Evolutionary conservation across 352 stramenopile species (phyloP).

Genomic region (Phytophthora syringae): DNA sequence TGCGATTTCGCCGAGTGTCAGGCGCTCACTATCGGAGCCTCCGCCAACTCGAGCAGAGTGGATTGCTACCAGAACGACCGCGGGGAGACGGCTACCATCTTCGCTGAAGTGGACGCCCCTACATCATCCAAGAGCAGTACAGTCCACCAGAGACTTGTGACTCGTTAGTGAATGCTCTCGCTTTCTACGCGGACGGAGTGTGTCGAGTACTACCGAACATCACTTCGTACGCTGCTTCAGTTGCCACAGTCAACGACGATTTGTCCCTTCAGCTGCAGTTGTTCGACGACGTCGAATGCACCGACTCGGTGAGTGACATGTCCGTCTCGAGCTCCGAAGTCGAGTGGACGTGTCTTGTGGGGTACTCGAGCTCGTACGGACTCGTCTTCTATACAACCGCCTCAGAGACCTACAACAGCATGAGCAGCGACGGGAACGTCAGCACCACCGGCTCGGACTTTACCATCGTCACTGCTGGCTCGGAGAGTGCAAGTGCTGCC

Average conservation of each 20-base stretch:
- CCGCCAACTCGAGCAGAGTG: conserved; percentile 17
- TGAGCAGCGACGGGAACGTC: conserved; percentile 1
- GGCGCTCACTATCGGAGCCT: neutral
- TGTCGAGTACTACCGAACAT: conserved; percentile 23
- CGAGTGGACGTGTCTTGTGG: conserved; percentile 23
- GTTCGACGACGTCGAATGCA: conserved; percentile 18
- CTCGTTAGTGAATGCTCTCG: conserved; percentile 13
- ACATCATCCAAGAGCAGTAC: conserved; percentile 28
- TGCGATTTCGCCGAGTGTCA: conserved; percentile 24
- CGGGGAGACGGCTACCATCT: conserved; percentile 13
- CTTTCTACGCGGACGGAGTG: conserved; percentile 29
- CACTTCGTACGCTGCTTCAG: conserved; percentile 13
- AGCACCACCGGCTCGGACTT: too few species aligned
- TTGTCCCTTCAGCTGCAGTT: conserved; percentile 24
- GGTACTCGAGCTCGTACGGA: conserved; percentile 19
- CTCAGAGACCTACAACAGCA: conserved; percentile 19
- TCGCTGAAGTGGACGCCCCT: conserved; percentile 21
- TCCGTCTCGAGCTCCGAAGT: conserved; percentile 16
- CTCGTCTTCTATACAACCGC: conserved; percentile 26
- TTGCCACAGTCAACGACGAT: conserved; percentile 11
- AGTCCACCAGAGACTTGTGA: conserved; percentile 20
- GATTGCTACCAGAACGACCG: conserved; percentile 28
- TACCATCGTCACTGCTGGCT: too few species aligned
- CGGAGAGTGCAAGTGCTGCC: conserved; percentile 2
- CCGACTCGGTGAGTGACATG: conserved; percentile 12